Percentiles rank a stretch among this genome's conserved stretches.
These are phyloP conservation scores for Coemansia sp. DNA, from an alignment of 192 early-diverging fungal genomes.

Conservation along the genomic window DNA sequence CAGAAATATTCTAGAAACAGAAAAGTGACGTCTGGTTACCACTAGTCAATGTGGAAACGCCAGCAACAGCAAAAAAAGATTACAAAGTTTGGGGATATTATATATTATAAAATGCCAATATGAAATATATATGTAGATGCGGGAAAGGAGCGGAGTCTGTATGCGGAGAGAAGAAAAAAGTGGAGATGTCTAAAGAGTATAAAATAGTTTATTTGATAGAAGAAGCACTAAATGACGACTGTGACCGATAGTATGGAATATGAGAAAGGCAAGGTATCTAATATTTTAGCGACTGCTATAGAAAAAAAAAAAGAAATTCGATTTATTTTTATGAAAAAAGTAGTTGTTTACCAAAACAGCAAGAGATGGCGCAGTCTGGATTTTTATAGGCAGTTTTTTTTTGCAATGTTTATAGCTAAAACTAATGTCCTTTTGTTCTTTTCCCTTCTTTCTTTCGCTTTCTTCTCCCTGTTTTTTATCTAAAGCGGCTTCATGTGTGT, in stretches of 20 bases:
- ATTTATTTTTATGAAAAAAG: background rate
- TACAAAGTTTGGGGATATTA: background rate
- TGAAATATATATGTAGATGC: background rate
- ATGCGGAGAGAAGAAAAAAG: background rate
- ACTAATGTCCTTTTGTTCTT: background rate
- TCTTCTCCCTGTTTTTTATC: background rate
- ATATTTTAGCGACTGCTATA: background rate
- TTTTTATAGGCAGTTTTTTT: background rate
- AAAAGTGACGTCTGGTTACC: too few species aligned
- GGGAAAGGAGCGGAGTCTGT: background rate
- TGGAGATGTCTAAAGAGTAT: background rate
- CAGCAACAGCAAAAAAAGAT: background rate
- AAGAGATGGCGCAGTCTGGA: constrained; percentile 2
- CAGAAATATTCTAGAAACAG: too few species aligned
- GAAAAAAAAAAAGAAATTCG: background rate
- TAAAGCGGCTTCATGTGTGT: background rate
- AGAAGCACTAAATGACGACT: background rate
- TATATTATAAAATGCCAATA: background rate
- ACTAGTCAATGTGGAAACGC: too few species aligned
- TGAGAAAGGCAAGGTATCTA: background rate
- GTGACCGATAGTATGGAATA: constrained; percentile 7
- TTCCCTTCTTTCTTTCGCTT: background rate
- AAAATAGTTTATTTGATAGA: background rate
- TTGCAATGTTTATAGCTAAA: background rate
- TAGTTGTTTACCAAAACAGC: background rate